Base-by-base conservation (phyloP, 176 grass and related monocot species). In the Hsuehochloa calcarea region DNA sequence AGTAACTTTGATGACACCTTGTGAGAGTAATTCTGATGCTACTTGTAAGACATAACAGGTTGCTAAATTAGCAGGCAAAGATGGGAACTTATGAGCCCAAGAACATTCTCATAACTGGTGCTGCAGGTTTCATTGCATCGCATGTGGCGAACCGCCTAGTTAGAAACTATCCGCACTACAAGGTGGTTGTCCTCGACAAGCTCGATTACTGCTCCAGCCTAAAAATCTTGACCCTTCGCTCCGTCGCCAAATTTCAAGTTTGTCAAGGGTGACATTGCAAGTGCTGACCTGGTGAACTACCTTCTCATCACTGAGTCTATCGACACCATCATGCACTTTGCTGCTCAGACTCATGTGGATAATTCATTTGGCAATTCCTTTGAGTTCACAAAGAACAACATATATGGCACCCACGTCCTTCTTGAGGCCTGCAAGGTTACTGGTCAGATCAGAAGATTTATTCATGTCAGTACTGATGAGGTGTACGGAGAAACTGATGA, bases 361-460 rank as follows among this genome's bases (percentile, higher is more conserved):
- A 95, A 94, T 84, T 94, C 93, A 3, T 94, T 94, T 69, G 93
- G 93, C 29, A 94, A 94, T 87, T 94, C 93, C 12, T 94, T 94
- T 70, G 92, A 94, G 80, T 94, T 94, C 72, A 94, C 92, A 55
- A 94, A 94, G 72, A 94, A 94, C 85, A 94, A 94, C 74, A 94
- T 94, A 35, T 94, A 94, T 61, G 92, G 92, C 8, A 94, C 92
- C 59, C 92, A 94, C 4, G 92, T 92, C 59, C 92, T 94, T 72
- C 89, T 94, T 16, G 92, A 94, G 76, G 92, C 92, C 49, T 94
- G 92, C 85, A 94, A 94, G 82, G 92, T 94, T 72, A 92, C 92
- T 63, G 92, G 90, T 71, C 90, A 89, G 65, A 87, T 94, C 29
- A 83, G 84, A n/a, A 87, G 93, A 79, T 94, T 94, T 86, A 92